These are phyloP conservation scores for Phycomyces nitens DNA, from an alignment of 192 early-diverging fungal species.

Conservation along the genomic window DNA sequence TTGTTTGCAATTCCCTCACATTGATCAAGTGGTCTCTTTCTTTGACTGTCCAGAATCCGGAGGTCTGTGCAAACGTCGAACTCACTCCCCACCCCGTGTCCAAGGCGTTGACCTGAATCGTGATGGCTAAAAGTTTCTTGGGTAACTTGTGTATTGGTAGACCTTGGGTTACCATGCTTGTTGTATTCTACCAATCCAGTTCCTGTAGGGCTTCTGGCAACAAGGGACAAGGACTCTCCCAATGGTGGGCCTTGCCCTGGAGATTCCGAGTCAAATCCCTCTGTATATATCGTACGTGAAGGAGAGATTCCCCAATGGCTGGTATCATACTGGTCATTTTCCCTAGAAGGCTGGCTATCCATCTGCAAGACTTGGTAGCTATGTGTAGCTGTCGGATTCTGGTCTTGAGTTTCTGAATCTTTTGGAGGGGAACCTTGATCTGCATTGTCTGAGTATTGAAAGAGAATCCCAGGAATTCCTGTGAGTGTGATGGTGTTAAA, in stretches of 20 bases:
- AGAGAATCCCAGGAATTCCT: slow-evolving; percentile 12
- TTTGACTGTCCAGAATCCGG: neutral
- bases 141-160: slow-evolving; percentile 1
- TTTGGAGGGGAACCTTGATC: neutral
- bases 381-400: slow-evolving; percentile 4
- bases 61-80: neutral
- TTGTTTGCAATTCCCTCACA: slow-evolving; percentile 14
- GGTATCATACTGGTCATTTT: slow-evolving; percentile 19
- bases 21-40: slow-evolving; percentile 12
- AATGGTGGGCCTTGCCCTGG: neutral
- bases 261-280: neutral
- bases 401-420: neutral
- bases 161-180: slow-evolving; percentile 12
- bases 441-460: slow-evolving; percentile 5
- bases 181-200: slow-evolving; percentile 8
- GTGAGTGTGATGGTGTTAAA: too few species aligned
- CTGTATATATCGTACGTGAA: slow-evolving; percentile 10
- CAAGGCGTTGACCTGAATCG: slow-evolving; percentile 7
- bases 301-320: slow-evolving; percentile 13
- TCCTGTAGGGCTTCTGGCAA: neutral
- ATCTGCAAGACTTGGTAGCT: slow-evolving; percentile 2
- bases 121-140: neutral
- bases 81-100: slow-evolving; percentile 16
- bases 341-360: slow-evolving; percentile 12
- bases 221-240: slow-evolving; percentile 10